These are phyloP conservation scores for Linum lewisii DNA, from an alignment of 345 rosid genomes.

Conservation along the genomic window DNA sequence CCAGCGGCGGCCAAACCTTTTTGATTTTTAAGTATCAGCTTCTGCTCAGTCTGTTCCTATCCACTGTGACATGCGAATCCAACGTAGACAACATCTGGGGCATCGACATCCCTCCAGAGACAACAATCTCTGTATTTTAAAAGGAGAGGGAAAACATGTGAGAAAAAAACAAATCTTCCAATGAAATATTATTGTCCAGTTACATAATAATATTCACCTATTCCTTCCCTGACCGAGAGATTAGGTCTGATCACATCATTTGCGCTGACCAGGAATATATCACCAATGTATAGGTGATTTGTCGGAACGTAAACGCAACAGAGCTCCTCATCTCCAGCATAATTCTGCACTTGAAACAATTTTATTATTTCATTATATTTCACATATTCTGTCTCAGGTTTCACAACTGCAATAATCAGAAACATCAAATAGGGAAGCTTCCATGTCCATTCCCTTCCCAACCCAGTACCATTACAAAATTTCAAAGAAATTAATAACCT, in stretches of 20 bases:
- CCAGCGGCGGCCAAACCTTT: conserved; percentile 13
- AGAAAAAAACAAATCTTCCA: not conserved
- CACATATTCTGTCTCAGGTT: too few relatives aligned
- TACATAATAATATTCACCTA: conserved; percentile 32
- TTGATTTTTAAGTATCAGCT: conserved; percentile 35
- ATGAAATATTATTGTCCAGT: not conserved
- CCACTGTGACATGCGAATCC: conserved; percentile 38
- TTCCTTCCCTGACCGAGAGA: conserved; percentile 94
- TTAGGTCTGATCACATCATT: conserved; percentile 92
- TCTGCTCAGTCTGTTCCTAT: conserved; percentile 55
- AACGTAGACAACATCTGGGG: conserved; percentile 76
- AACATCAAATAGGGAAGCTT: too few relatives aligned
- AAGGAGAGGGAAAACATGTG: too few relatives aligned
- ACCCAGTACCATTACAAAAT: too few relatives aligned
- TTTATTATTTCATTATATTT: too few relatives aligned
- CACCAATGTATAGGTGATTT: conserved; percentile 96
- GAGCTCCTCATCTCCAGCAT: conserved; percentile 84
- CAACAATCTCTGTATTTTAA: conserved; percentile 68
- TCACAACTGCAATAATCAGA: too few relatives aligned
- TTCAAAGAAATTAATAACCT: too few relatives aligned
- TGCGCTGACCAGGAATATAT: conserved; percentile 68
- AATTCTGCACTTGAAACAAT: conserved; percentile 46
- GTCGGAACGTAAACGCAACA: conserved; percentile 97
- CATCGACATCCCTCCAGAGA: conserved; percentile 98
- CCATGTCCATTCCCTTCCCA: too few relatives aligned